Evolutionary conservation across 805 yeast species (phyloP).

Genomic region (Blastobotrys attinorum): DNA sequence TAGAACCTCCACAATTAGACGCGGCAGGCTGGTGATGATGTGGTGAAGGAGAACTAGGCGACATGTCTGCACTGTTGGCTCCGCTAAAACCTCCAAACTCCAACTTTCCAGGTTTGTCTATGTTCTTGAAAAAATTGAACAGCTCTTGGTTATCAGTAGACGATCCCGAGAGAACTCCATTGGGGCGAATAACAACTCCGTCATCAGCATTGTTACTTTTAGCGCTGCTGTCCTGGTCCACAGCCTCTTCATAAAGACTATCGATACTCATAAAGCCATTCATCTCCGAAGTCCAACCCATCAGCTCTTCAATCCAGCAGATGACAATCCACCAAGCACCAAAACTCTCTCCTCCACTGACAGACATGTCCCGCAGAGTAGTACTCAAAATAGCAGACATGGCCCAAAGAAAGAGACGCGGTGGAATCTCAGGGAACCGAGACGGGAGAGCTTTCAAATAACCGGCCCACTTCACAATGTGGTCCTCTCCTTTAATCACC

Average conservation of each 20-base stretch:
- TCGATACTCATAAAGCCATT: slow-evolving; percentile 26
- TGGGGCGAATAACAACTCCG: too few species aligned
- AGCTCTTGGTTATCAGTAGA: too few species aligned
- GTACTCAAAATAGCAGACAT: slow-evolving; percentile 48
- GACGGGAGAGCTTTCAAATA: slow-evolving; percentile 38
- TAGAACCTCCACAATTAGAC: too few species aligned
- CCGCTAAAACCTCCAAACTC: too few species aligned
- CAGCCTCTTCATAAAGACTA: too few species aligned
- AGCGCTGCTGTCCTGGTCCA: too few species aligned
- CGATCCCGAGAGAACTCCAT: too few species aligned
- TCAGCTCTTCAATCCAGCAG: slow-evolving; percentile 71
- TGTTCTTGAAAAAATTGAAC: neutral
- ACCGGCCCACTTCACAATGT: slow-evolving; percentile 30
- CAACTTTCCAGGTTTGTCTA: too few species aligned
- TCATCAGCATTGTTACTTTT: too few species aligned
- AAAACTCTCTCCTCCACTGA: slow-evolving; percentile 51
- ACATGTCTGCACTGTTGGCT: too few species aligned
- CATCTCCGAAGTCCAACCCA: slow-evolving; percentile 55
- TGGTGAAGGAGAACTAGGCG: too few species aligned
- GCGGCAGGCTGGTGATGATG: too few species aligned
- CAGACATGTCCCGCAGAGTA: slow-evolving; percentile 53
- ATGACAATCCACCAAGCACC: slow-evolving; percentile 70
- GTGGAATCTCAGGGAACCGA: slow-evolving; percentile 42
- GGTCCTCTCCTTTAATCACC: neutral
- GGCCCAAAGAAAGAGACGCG: slow-evolving; percentile 48